phyloP scores from a whole-genome alignment of 1,139 yeast genomes.

The Kazachstania sp. region DNA sequence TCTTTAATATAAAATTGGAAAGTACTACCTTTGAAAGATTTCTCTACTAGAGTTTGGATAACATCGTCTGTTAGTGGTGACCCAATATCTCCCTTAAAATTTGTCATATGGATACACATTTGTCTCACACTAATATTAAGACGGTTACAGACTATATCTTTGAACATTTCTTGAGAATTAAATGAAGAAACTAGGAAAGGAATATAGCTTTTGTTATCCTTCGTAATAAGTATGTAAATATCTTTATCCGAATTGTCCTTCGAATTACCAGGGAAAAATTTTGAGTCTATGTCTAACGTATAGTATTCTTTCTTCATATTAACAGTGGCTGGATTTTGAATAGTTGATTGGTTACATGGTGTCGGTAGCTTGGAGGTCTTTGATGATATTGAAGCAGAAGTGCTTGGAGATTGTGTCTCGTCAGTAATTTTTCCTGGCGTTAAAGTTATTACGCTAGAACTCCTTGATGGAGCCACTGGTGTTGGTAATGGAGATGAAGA shows the following conservation, averaged over 20 bases:
- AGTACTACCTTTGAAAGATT: conserved; percentile 33
- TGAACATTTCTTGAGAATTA: conserved; percentile 32
- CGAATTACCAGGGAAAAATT: conserved; percentile 31
- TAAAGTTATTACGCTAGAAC: conserved; percentile 5
- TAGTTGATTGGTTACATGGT: not conserved
- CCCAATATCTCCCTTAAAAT: conserved; percentile 59
- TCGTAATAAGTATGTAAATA: conserved; percentile 45
- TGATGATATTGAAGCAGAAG: not conserved
- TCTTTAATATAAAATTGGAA: conserved; percentile 42
- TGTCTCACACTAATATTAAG: conserved; percentile 39
- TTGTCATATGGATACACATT: conserved; percentile 59
- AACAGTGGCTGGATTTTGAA: not conserved
- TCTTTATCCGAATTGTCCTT: conserved; percentile 16
- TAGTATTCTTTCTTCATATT: conserved; percentile 4
- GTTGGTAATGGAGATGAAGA: conserved; percentile 6
- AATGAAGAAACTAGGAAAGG: conserved; percentile 40
- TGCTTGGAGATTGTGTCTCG: not conserved
- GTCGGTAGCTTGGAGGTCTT: not conserved
- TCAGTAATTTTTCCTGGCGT: conserved; percentile 3
- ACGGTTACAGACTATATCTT: conserved; percentile 34
- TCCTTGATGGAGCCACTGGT: conserved; percentile 6
- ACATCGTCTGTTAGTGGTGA: conserved; percentile 45
- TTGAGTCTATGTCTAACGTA: conserved; percentile 23
- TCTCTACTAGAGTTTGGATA: conserved; percentile 36
- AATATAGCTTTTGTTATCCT: conserved; percentile 47